phyloP scores from a whole-genome alignment of 2,329 filamentous ascomycete species.

The Pyricularia sp. region DNA sequence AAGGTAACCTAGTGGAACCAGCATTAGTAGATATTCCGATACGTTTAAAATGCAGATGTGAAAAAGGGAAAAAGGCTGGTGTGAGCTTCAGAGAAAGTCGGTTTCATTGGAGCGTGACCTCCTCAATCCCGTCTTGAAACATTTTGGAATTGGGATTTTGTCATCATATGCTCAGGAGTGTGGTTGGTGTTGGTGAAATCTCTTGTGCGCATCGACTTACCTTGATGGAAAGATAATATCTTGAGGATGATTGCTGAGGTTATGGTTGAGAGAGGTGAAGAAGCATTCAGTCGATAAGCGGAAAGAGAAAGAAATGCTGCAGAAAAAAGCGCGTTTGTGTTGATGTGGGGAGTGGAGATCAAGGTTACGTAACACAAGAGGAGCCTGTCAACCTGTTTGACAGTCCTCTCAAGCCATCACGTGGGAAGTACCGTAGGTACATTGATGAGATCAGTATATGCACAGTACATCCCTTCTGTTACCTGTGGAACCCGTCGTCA shows the following conservation, averaged over 20 bases:
- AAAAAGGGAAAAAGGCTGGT: neutral
- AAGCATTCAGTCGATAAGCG: neutral
- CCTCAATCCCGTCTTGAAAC: conserved; percentile 31
- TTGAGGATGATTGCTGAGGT: neutral
- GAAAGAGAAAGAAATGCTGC: neutral
- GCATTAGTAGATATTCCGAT: neutral
- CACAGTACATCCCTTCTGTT: no score
- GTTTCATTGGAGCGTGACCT: conserved; percentile 20
- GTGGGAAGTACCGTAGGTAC: no score
- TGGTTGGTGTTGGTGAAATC: neutral
- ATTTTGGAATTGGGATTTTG: conserved; percentile 16
- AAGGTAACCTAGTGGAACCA: neutral
- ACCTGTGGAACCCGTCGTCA: no score
- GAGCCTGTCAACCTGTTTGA: neutral
- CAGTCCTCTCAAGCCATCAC: no score
- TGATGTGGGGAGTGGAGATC: neutral
- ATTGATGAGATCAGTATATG: no score
- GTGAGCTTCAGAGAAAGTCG: conserved; percentile 10
- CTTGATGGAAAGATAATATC: neutral
- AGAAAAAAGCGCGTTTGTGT: neutral
- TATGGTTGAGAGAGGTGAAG: neutral
- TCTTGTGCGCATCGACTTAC: neutral
- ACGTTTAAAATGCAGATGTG: neutral
- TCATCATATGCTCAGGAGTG: conserved; percentile 12
- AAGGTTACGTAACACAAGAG: neutral